Base-by-base conservation (phyloP, 2,329 filamentous ascomycete genomes). In the Pseudogymnoascus sp. region DNA sequence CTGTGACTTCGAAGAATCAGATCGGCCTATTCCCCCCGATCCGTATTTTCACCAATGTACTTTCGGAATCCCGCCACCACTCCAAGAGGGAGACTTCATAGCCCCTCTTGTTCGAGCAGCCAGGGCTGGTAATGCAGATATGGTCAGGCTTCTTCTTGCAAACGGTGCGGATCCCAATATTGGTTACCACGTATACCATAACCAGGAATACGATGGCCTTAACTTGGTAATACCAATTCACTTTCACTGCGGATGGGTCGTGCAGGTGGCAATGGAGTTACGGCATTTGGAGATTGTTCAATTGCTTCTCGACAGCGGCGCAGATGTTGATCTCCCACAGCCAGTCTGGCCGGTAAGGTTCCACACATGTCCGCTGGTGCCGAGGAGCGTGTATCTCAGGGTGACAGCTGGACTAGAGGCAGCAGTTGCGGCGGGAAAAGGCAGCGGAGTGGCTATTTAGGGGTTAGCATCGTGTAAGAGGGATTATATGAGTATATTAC, bases 1-100 rank as follows among this genome's bases (percentile, higher is more conserved):
- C 35, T 65, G 66, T 59, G 59, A 67, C 61, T 69, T 69, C 63
- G 61, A 68, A 64, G 65, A 69, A 60, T 61, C 49, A 37, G 66
- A 69, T 62, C 64, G 64, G 63, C 64, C 67, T 40, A 16, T 1
- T 5, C 38, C 38, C 16, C 38, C 38, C 4, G 9, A 52, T 63
- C 52, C 64, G 2, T 21, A 2, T 33, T 33, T 5, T 3, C 2
- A 33, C 55, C 3, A 38, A 23, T 31, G 28, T 37, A 59, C 37
- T 18, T 8, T 25, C 11, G 55, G 37, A 38, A 7, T n/a, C 1
- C 28, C 23, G 18, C 38, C 38, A 41, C 38, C 38, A 41, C 38
- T 41, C 8, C 11, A 43, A 60, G 23, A 11, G 65, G 38, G 49
- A 33, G 40, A 63, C 23, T 65, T 65, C 58, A 60, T 58, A 16